Evolutionary conservation across 805 yeast species (phyloP).

Genomic region (Starmerella floricola): DNA sequence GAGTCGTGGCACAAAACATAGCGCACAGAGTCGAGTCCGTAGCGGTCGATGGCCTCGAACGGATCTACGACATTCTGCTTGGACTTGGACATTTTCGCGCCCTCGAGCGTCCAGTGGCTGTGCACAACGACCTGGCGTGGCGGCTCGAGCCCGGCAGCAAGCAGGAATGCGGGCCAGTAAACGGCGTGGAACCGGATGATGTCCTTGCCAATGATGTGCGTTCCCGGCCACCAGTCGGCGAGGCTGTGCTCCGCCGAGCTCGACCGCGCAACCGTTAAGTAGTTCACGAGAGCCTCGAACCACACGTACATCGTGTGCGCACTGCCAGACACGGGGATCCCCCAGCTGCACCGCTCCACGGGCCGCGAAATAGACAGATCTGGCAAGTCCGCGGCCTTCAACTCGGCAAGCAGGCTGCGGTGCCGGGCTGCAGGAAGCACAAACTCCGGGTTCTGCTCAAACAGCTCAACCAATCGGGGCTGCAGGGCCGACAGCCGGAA

Average conservation of each 20-base stretch:
- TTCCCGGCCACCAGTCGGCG: slow-evolving; percentile 46
- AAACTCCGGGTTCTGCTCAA: slow-evolving; percentile 42
- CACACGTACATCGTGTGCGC: slow-evolving; percentile 80
- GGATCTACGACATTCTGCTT: slow-evolving; percentile 94
- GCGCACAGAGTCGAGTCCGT: slow-evolving; percentile 52
- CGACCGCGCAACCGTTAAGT: slow-evolving; percentile 40
- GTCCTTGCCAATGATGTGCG: slow-evolving; percentile 86
- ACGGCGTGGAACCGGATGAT: slow-evolving; percentile 78
- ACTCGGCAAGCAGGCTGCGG: slow-evolving; percentile 43
- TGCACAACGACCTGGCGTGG: slow-evolving; percentile 77
- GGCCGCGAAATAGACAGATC: slow-evolving; percentile 90
- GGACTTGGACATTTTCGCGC: slow-evolving; percentile 87
- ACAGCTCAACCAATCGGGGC: slow-evolving; percentile 37
- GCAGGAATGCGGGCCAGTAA: slow-evolving; percentile 84
- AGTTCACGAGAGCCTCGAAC: slow-evolving; percentile 89
- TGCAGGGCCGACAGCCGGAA: slow-evolving; percentile 60
- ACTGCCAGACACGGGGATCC: slow-evolving; percentile 64
- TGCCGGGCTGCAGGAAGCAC: slow-evolving; percentile 55
- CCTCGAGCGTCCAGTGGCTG: slow-evolving; percentile 86
- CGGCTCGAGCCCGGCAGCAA: slow-evolving; percentile 63
- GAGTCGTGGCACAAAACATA: slow-evolving; percentile 69
- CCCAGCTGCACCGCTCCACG: slow-evolving; percentile 67
- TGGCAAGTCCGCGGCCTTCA: slow-evolving; percentile 34
- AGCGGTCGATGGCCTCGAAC: slow-evolving; percentile 42
- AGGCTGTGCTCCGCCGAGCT: slow-evolving; percentile 4